Conservation (phyloP, 2,329 filamentous ascomycete species). For the Verticillium nubilum region DNA sequence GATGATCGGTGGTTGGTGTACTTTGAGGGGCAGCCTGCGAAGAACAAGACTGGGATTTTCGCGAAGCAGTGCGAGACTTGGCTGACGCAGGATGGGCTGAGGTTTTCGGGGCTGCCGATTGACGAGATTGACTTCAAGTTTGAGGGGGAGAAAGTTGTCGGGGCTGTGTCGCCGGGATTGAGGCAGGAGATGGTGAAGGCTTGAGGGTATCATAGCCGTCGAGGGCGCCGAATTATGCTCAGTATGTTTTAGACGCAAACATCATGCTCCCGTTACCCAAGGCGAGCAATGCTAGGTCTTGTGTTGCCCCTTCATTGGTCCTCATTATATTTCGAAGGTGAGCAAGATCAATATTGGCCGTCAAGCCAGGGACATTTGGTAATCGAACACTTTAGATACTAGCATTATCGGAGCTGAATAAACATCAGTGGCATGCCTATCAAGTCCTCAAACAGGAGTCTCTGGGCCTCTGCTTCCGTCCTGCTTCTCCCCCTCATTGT, state of each 20-base stretch:
- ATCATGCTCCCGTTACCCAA: no score
- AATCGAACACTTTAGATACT: no score
- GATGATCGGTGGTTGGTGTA: neutral
- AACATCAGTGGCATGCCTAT: no score
- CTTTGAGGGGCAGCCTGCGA: neutral
- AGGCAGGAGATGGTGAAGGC: neutral
- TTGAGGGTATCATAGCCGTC: neutral
- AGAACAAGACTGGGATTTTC: neutral
- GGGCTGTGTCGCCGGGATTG: neutral
- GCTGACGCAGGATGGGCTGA: neutral
- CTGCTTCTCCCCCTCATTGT: neutral
- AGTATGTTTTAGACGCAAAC: neutral
- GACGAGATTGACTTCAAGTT: conserved; percentile 1
- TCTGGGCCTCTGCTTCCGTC: neutral
- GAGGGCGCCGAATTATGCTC: no score
- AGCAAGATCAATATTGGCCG: no score
- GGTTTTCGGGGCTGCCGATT: neutral
- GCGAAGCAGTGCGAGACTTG: neutral
- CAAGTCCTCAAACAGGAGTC: neutral
- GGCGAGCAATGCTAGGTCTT: neutral
- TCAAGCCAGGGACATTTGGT: no score
- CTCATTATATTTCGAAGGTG: no score
- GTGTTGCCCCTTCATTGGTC: neutral
- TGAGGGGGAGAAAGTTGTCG: neutral
- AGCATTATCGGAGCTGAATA: no score